Conservation (phyloP, 371 early-diverging fungal species). For the Rhizopus delemar region DNA sequence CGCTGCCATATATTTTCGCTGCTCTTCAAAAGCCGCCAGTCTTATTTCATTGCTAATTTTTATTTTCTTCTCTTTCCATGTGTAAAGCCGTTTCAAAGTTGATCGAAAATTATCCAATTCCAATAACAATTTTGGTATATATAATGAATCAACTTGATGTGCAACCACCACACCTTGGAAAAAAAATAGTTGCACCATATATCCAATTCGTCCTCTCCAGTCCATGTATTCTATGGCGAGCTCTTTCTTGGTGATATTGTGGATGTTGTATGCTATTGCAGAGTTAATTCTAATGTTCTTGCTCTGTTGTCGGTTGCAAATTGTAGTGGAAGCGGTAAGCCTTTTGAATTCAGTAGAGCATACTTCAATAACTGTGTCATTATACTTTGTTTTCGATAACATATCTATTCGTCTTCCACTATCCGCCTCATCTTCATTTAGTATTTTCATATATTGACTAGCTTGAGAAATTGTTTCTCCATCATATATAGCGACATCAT, state of each 20-base stretch:
- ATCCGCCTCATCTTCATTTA: slow-evolving; percentile 18
- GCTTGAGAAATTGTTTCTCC: slow-evolving; percentile 20
- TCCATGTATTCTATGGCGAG: slow-evolving; percentile 20
- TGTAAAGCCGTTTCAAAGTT: slow-evolving; percentile 17
- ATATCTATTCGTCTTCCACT: slow-evolving; percentile 21
- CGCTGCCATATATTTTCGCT: slow-evolving; percentile 18
- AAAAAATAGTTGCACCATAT: slow-evolving; percentile 18
- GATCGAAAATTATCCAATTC: slow-evolving; percentile 21
- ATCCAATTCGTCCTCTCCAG: slow-evolving; percentile 17
- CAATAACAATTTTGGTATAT: slow-evolving; percentile 21
- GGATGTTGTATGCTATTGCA: slow-evolving; percentile 22
- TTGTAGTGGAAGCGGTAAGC: slow-evolving; percentile 18
- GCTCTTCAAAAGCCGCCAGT: slow-evolving; percentile 23
- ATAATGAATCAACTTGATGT: slow-evolving; percentile 18
- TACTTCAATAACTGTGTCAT: slow-evolving; percentile 20
- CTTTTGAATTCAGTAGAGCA: slow-evolving; percentile 22
- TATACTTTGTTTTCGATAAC: slow-evolving; percentile 21
- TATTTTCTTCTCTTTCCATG: slow-evolving; percentile 20
- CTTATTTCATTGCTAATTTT: slow-evolving; percentile 22
- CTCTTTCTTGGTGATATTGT: slow-evolving; percentile 19
- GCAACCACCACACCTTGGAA: slow-evolving; percentile 14
- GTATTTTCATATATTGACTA: slow-evolving; percentile 15
- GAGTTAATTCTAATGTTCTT: slow-evolving; percentile 27
- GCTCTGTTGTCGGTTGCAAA: slow-evolving; percentile 21
- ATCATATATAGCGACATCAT: slow-evolving; percentile 23